A percentile compares a stretch with the other conserved stretches of the same genome.
These are phyloP conservation scores for Colletotrichum neosansevieriae DNA, from an alignment of 2,329 filamentous ascomycete species.

Conservation along the genomic window DNA sequence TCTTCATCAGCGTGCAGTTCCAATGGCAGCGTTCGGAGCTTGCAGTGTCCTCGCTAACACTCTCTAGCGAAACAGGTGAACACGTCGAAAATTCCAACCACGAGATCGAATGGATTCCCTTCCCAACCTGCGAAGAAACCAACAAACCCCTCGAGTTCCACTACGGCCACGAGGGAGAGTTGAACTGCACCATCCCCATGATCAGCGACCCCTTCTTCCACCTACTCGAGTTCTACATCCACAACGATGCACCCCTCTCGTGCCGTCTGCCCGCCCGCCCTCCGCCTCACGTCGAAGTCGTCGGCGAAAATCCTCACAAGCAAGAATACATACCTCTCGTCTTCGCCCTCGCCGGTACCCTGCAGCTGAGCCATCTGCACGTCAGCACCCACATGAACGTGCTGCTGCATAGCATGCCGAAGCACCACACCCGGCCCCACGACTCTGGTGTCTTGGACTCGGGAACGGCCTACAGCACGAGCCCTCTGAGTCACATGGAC, in stretches of 20 bases:
- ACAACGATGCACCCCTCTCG: constrained; percentile 92
- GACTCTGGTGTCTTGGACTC: constrained; percentile 87
- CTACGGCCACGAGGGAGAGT: constrained; percentile 85
- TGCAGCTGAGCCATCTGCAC: constrained; percentile 91
- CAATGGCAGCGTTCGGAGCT: background rate
- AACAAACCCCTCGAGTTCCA: constrained; percentile 82
- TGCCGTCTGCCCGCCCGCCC: constrained; percentile 91
- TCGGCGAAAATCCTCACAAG: constrained; percentile 62
- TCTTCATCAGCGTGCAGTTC: background rate
- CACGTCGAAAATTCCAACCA: constrained; percentile 85
- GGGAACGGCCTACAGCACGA: constrained; percentile 87
- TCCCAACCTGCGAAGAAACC: constrained; percentile 92
- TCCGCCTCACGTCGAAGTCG: constrained; percentile 63
- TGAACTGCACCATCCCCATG: constrained; percentile 86
- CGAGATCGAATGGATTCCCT: constrained; percentile 92
- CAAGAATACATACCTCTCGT: constrained; percentile 84
- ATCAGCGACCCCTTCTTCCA: constrained; percentile 86
- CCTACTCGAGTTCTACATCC: constrained; percentile 96
- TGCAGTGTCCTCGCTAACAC: background rate
- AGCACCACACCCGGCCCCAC: constrained; percentile 71
- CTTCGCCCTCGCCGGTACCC: constrained; percentile 88
- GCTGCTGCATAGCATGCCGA: constrained; percentile 78
- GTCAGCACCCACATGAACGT: constrained; percentile 92
- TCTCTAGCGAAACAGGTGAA: constrained; percentile 82
- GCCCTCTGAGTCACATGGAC: constrained; percentile 72